A percentile compares a stretch with the other conserved stretches of the same genome.
These are phyloP conservation scores for Aspergillus heteromorphus DNA, from an alignment of 495 filamentous ascomycete species.

Conservation along the genomic window DNA sequence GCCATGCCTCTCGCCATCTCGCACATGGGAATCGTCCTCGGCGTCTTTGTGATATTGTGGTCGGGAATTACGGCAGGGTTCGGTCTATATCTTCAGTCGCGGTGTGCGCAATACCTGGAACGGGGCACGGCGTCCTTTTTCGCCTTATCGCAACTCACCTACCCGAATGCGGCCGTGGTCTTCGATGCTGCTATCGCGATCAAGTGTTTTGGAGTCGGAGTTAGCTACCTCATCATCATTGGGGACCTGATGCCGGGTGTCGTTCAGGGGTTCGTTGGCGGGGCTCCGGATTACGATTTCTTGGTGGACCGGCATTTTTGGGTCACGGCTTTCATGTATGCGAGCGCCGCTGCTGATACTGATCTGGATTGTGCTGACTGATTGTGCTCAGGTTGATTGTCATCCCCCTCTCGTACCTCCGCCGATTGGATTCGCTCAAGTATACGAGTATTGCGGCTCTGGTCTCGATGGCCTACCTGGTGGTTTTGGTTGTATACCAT, in stretches of 20 bases:
- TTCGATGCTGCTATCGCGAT: constrained; percentile 96
- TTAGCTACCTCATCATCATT: constrained; percentile 97
- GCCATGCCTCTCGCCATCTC: constrained; percentile 93
- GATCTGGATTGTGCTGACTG: constrained; percentile 13
- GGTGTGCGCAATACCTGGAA: constrained; percentile 88
- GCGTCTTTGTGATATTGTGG: constrained; percentile 82
- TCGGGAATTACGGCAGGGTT: constrained; percentile 83
- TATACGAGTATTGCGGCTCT: constrained; percentile 93
- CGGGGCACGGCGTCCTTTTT: constrained; percentile 81
- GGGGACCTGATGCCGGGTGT: constrained; percentile 98
- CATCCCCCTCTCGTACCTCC: constrained; percentile 88
- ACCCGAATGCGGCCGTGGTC: constrained; percentile 90
- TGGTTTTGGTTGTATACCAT: constrained; percentile 86
- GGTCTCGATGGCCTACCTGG: constrained; percentile 87
- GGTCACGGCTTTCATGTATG: constrained; percentile 95
- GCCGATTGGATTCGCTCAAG: constrained; percentile 88
- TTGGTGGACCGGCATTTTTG: constrained; percentile 89
- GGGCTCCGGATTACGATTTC: constrained; percentile 57
- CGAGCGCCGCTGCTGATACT: not conserved
- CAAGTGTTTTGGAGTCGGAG: constrained; percentile 94
- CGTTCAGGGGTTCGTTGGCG: constrained; percentile 64
- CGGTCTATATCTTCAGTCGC: constrained; percentile 88
- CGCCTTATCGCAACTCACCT: constrained; percentile 89
- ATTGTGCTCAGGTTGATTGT: constrained; percentile 65
- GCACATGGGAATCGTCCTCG: constrained; percentile 82